phyloP scores from a whole-genome alignment of 192 early-diverging fungal species.

The Haplosporangium gracile region DNA sequence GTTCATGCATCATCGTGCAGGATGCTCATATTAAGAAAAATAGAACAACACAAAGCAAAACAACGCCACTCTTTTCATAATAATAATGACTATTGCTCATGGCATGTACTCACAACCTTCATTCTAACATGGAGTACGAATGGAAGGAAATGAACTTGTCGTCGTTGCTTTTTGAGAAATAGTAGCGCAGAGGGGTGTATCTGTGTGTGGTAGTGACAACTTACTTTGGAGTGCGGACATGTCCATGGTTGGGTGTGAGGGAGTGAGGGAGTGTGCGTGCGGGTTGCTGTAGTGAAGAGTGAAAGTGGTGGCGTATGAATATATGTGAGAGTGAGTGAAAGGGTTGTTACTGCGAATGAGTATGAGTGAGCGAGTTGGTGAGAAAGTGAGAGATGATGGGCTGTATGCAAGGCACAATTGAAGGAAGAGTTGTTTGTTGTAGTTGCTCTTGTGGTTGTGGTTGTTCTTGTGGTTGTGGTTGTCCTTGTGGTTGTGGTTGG shows the following conservation, averaged over 20 bases:
- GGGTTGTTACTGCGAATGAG: background rate
- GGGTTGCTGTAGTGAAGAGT: background rate
- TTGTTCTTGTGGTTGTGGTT: background rate
- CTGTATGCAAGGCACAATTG: background rate
- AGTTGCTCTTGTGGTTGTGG: background rate
- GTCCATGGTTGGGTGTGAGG: constrained; percentile 18
- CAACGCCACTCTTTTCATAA: background rate
- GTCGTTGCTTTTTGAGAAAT: background rate
- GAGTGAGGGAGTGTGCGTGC: background rate
- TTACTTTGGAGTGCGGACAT: constrained; percentile 55
- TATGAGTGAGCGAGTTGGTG: background rate
- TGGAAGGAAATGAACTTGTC: background rate
- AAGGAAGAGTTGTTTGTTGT: background rate
- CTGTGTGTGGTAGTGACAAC: constrained; percentile 7
- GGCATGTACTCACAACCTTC: background rate
- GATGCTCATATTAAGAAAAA: background rate
- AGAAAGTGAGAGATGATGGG: background rate
- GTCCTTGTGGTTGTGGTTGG: no score
- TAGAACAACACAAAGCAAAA: background rate
- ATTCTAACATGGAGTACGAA: background rate
- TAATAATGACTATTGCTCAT: background rate
- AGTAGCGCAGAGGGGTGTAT: background rate
- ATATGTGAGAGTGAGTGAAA: background rate
- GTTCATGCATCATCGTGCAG: background rate
- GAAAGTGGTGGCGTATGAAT: background rate